Base-by-base conservation (phyloP, 2,329 filamentous ascomycete species). In the Cadophora gregata region DNA sequence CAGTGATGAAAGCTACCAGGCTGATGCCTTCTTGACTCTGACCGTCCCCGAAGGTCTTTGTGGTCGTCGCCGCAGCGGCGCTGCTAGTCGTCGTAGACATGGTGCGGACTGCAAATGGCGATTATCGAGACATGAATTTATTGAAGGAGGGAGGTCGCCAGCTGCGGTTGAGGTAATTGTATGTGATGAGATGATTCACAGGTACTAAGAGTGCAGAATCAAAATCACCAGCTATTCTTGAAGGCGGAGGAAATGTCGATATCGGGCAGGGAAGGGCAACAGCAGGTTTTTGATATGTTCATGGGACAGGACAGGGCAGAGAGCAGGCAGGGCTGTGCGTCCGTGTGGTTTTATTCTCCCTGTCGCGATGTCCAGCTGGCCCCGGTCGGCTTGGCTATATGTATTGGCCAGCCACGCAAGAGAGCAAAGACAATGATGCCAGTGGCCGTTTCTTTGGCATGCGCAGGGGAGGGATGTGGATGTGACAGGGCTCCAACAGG, bases 1-100 rank as follows among this genome's bases (percentile, higher is more conserved):
- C 77, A 60, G 76, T 74, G 8, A 77, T 50, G 61, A 78, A 74
- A 9, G 74, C 67, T 21, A 77, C 70, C n/a, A 77, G 62, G 65
- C 71, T 75, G 65, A 76, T 75, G 59, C 76, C 76, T 55, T 74
- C 62, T 9, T 67, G 65, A 25, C 6, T 59, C 59, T 77, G 75
- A 6, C 65, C 75, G 12, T 59, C 51, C 6, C 74, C 73, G 7
- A 53, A 66, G 6, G 58, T 59, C 14, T 47, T 59, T 14, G 56
- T 42, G 3, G 19, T 47, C 5, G 61, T 53, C 19, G 45, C 24
- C 33, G 66, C 47, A 59, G 62, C n/a, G 3, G 66, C 31, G 38
- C 33, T 51, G 36, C 66, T 12, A 31, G 66, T 63, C 24, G 36
- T 59, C 1, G 66, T 42, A 60, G 67, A 66, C 60, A 62, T 62